A percentile compares a stretch with the other conserved stretches of the same genome.
Conservation (phyloP, 2,329 filamentous ascomycete genomes). For the Alternaria tenuissima region DNA sequence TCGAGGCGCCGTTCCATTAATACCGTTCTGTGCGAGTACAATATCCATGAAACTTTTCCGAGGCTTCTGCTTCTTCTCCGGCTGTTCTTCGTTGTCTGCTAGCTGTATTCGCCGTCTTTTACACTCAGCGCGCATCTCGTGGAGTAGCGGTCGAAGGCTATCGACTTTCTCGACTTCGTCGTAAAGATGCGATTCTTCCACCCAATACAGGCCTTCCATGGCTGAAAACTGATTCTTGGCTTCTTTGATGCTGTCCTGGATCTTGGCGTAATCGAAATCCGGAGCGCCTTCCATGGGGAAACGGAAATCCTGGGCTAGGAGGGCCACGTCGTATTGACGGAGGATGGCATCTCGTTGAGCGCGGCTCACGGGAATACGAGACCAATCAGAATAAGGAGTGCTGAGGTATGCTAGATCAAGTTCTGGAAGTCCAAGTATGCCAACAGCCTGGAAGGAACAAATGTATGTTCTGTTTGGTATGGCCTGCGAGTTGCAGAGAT, state of each 20-base stretch:
- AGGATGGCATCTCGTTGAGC: constrained; percentile 49
- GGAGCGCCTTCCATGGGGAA: constrained; percentile 50
- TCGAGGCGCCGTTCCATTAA: constrained; percentile 27
- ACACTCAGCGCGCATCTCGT: constrained; percentile 39
- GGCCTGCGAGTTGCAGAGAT: constrained; percentile 35
- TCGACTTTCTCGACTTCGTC: constrained; percentile 43
- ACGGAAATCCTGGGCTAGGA: constrained; percentile 50
- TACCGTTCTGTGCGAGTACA: constrained; percentile 35
- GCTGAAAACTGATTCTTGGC: constrained; percentile 47
- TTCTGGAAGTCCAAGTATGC: constrained; percentile 52
- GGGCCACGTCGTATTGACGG: constrained; percentile 49
- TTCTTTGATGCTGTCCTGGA: constrained; percentile 48
- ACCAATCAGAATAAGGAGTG: constrained; percentile 47
- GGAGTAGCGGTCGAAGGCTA: constrained; percentile 37
- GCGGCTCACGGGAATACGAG: constrained; percentile 44
- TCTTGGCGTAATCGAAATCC: constrained; percentile 48
- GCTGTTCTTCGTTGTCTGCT: constrained; percentile 22
- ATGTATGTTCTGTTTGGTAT: constrained; percentile 42
- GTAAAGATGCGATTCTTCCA: constrained; percentile 41
- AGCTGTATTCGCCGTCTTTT: constrained; percentile 40
- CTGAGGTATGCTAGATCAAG: constrained; percentile 48
- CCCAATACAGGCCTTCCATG: constrained; percentile 52
- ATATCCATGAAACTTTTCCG: constrained; percentile 50
- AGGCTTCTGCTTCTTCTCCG: constrained; percentile 42
- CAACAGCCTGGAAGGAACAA: constrained; percentile 51